Conservation (phyloP, 2,329 filamentous ascomycete species). For the Didymosphaeria variabile region DNA sequence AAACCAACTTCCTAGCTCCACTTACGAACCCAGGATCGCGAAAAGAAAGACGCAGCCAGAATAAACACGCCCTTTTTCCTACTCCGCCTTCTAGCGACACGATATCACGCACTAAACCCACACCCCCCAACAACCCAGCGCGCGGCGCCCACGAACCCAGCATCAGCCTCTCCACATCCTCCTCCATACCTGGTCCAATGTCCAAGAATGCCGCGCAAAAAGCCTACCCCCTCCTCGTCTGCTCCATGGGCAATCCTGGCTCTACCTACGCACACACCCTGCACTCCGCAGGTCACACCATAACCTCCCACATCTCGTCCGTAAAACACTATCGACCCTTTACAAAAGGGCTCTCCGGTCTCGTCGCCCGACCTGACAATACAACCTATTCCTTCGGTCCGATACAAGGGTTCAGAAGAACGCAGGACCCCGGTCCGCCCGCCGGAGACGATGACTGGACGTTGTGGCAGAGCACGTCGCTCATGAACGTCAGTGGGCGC, state of each 20-base stretch:
- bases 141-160: conserved; percentile 16
- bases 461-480: conserved; percentile 75
- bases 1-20: conserved; percentile 1
- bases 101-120: conserved; percentile 15
- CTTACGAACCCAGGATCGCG: conserved; percentile 23
- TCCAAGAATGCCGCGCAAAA: conserved; percentile 19
- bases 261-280: conserved; percentile 76
- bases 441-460: conserved; percentile 59
- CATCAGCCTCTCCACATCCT: conserved; percentile 7
- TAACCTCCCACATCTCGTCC: conserved; percentile 61
- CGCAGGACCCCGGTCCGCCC: conserved; percentile 17
- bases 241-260: conserved; percentile 85
- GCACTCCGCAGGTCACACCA: conserved; percentile 86
- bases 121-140: conserved; percentile 27
- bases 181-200: not conserved
- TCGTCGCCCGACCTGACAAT: conserved; percentile 38
- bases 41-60: conserved; percentile 37
- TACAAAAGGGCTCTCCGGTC: conserved; percentile 39
- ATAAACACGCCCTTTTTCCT: conserved; percentile 23
- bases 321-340: conserved; percentile 43
- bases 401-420: conserved; percentile 46
- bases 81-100: conserved; percentile 33
- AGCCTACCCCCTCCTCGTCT: conserved; percentile 70
- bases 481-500: conserved; percentile 86
- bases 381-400: conserved; percentile 55